A percentile compares a stretch with the other conserved stretches of the same genome.
Evolutionary conservation across 371 early-diverging fungal genomes (phyloP).

Genomic region (Apophysomyces sp.): DNA sequence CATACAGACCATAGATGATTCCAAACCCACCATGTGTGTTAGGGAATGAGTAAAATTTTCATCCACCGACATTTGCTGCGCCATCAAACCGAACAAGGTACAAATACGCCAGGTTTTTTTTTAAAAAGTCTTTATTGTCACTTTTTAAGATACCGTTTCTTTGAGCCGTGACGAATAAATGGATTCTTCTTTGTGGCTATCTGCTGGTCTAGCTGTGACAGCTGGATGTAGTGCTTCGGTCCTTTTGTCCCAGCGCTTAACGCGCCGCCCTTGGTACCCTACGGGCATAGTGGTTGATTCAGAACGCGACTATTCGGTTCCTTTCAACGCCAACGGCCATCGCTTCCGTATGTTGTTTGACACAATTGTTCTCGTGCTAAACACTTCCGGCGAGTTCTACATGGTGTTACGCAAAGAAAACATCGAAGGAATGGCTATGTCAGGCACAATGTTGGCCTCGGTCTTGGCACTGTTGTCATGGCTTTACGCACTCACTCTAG

Average conservation of each 20-base stretch:
- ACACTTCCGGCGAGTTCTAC: slow-evolving; percentile 6
- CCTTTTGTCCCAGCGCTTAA: background rate
- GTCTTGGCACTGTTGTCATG: slow-evolving; percentile 19
- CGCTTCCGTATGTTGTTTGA: slow-evolving; percentile 12
- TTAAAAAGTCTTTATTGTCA: background rate
- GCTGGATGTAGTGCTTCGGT: slow-evolving; percentile 9
- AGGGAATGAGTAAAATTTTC: background rate
- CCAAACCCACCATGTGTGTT: no score
- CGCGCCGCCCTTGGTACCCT: no score
- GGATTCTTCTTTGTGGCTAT: slow-evolving; percentile 7
- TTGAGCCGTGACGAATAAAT: background rate
- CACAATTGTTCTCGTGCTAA: slow-evolving; percentile 3
- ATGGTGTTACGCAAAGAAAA: no score
- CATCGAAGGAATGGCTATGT: background rate
- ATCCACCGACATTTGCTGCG: background rate
- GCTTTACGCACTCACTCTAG: slow-evolving; percentile 27
- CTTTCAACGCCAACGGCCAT: slow-evolving; percentile 15
- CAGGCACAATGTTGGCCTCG: slow-evolving; percentile 1
- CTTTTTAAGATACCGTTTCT: background rate
- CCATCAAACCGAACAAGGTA: background rate
- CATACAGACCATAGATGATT: no score
- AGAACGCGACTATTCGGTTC: slow-evolving; percentile 19
- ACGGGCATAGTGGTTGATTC: slow-evolving; percentile 7
- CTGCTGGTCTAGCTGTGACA: slow-evolving; percentile 3
- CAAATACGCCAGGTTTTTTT: background rate